A percentile compares a stretch with the other conserved stretches of the same genome.
Conservation (phyloP, 2,329 filamentous ascomycete species). For the Cladophialophora bantiana region DNA sequence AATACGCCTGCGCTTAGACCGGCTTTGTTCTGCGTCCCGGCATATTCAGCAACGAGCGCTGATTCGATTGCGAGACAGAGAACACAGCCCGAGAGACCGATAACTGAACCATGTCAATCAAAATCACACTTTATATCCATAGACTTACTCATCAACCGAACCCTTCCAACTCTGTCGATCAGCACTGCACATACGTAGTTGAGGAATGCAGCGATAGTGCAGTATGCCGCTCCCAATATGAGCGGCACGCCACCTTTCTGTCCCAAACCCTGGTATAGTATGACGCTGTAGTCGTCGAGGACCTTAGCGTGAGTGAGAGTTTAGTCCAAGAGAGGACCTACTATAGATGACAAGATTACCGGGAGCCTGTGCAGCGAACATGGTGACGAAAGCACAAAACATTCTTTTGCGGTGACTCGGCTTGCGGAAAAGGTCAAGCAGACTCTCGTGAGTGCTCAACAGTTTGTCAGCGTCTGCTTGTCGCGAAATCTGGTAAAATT, state of each 20-base stretch:
- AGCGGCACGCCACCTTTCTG: slow-evolving; percentile 3
- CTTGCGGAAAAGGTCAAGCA: slow-evolving; percentile 9
- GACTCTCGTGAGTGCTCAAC: neutral
- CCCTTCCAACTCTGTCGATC: slow-evolving; percentile 5
- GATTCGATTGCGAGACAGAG: too few relatives aligned
- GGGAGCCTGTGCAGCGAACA: slow-evolving; percentile 5
- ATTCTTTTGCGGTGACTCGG: slow-evolving; percentile 19
- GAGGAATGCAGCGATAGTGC: neutral
- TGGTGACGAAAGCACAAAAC: slow-evolving; percentile 15
- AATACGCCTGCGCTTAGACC: too few relatives aligned
- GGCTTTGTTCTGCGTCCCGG: too few relatives aligned
- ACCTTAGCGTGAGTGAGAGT: neutral
- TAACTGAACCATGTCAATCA: neutral
- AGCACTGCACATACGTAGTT: slow-evolving; percentile 11
- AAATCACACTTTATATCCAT: too few relatives aligned
- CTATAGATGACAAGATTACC: slow-evolving; percentile 34
- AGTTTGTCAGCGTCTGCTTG: slow-evolving; percentile 3
- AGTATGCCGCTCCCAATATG: slow-evolving; percentile 9
- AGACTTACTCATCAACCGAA: neutral
- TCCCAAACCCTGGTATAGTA: slow-evolving; percentile 15
- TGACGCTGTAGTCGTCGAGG: slow-evolving; percentile 11
- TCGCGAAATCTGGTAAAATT: slow-evolving; percentile 18
- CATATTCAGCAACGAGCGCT: too few relatives aligned
- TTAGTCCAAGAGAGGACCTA: slow-evolving; percentile 42
- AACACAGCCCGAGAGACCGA: too few relatives aligned